These are phyloP conservation scores for Persicaria tinctoria DNA, from an alignment of 148 eudicot genomes.

Conservation along the genomic window DNA sequence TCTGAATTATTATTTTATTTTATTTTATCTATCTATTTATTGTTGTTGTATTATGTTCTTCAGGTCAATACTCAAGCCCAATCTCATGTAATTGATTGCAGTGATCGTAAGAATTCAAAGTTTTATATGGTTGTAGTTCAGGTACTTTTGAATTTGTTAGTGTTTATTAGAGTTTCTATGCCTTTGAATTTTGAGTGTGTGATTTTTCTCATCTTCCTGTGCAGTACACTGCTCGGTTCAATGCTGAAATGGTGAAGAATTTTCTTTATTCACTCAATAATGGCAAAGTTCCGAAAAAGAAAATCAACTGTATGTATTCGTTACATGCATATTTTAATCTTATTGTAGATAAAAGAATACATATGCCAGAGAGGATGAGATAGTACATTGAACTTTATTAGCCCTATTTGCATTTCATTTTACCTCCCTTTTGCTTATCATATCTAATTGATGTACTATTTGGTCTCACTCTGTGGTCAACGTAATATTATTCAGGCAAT, in stretches of 20 bases:
- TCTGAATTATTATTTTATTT: too few species aligned
- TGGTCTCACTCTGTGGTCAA: not conserved
- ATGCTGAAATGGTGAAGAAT: slow-evolving; percentile 87
- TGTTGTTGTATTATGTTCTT: slow-evolving; percentile 9
- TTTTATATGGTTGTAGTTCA: slow-evolving; percentile 92
- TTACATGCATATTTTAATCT: not conserved
- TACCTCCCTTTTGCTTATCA: not conserved
- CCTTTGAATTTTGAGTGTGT: not conserved
- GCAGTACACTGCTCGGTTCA: slow-evolving; percentile 92
- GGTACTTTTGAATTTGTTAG: slow-evolving; percentile 29
- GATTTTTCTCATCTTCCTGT: slow-evolving; percentile 11
- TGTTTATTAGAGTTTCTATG: not conserved
- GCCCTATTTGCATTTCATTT: not conserved
- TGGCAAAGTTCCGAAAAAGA: slow-evolving; percentile 90
- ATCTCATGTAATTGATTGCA: slow-evolving; percentile 67
- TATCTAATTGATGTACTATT: not conserved
- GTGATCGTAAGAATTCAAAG: slow-evolving; percentile 73
- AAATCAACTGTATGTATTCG: slow-evolving; percentile 69
- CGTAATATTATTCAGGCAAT: not conserved
- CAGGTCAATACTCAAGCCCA: slow-evolving; percentile 97
- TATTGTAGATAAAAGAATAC: not conserved
- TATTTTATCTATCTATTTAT: not conserved
- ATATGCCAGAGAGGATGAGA: not conserved
- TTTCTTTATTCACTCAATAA: slow-evolving; percentile 68
- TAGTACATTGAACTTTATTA: not conserved